phyloP scores from a whole-genome alignment of 495 filamentous ascomycete species.

The Parmelia sp. region DNA sequence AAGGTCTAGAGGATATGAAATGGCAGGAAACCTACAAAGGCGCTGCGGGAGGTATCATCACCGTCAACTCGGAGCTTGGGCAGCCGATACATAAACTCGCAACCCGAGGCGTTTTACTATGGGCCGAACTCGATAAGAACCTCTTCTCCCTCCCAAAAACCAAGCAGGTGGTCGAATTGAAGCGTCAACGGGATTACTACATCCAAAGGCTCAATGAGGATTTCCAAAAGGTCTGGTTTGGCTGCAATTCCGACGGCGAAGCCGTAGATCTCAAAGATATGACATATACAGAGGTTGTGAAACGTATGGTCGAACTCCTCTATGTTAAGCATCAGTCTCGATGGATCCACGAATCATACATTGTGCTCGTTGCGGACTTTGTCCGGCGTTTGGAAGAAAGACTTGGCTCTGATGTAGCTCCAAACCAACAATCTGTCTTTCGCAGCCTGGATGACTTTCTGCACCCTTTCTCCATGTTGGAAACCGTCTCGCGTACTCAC shows the following conservation, averaged over 20 bases:
- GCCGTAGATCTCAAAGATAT: constrained; percentile 35
- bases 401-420: no score
- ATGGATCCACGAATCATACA: constrained; percentile 38
- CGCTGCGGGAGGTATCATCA: constrained; percentile 34
- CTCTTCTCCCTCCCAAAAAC: constrained; percentile 32
- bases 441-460: no score
- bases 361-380: no score
- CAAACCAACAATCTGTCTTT: no score
- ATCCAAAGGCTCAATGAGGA: constrained; percentile 35
- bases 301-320: constrained; percentile 33
- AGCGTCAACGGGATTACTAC: constrained; percentile 13
- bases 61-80: constrained; percentile 40
- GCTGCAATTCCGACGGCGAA: constrained; percentile 25
- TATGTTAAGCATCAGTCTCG: constrained; percentile 33
- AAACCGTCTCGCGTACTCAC: no score
- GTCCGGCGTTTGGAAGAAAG: no score
- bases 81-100: constrained; percentile 42
- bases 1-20: constrained; percentile 29
- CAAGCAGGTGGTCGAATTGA: no score
- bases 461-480: no score
- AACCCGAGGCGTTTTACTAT: constrained; percentile 35
- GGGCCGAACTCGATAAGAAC: constrained; percentile 36
- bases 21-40: constrained; percentile 34
- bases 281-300: constrained; percentile 35
- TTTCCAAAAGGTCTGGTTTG: constrained; percentile 40